phyloP scores from a whole-genome alignment of 108 stramenopile species.

The Phaeodactylum tricornutum region DNA sequence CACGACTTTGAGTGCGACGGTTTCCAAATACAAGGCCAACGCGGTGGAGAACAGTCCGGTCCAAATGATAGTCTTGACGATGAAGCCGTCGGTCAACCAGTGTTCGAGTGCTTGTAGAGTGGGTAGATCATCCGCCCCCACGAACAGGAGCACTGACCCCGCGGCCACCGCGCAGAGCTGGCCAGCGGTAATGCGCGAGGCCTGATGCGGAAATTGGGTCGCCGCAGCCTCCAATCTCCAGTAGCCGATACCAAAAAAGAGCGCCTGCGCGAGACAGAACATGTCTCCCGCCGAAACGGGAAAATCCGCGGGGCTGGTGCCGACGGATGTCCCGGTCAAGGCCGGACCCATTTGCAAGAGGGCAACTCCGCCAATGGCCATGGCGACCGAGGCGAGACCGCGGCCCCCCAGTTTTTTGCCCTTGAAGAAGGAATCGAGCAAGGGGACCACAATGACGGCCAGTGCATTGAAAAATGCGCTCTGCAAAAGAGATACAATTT shows the following conservation, averaged over 20 bases:
- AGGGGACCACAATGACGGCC: constrained; percentile 56
- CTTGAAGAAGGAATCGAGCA: constrained; percentile 31
- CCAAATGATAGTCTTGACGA: constrained; percentile 33
- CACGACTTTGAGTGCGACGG: constrained; percentile 40
- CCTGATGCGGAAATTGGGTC: constrained; percentile 20
- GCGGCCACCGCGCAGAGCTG: constrained; percentile 38
- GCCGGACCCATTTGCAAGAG: constrained; percentile 34
- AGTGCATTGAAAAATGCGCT: constrained; percentile 69
- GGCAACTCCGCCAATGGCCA: constrained; percentile 53
- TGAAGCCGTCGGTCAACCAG: constrained; percentile 19
- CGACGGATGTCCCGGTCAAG: background rate
- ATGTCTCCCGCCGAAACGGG: constrained; percentile 28
- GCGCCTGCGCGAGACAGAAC: constrained; percentile 39
- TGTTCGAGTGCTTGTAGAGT: constrained; percentile 1
- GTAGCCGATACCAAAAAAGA: constrained; percentile 64
- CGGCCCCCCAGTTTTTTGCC: constrained; percentile 11
- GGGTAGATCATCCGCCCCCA: constrained; percentile 1
- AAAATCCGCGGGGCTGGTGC: constrained; percentile 2
- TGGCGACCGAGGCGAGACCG: constrained; percentile 9
- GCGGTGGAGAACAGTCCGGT: constrained; percentile 62
- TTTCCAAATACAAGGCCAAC: constrained; percentile 46
- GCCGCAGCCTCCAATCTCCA: constrained; percentile 38
- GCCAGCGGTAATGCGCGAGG: constrained; percentile 35
- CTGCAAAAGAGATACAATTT: background rate
- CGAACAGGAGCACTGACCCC: constrained; percentile 11